Evolutionary conservation across 2,329 filamentous ascomycete genomes (phyloP), one percentile per base, ranked within the genome.

Genomic region (Alternaria hordeiaustralica): DNA sequence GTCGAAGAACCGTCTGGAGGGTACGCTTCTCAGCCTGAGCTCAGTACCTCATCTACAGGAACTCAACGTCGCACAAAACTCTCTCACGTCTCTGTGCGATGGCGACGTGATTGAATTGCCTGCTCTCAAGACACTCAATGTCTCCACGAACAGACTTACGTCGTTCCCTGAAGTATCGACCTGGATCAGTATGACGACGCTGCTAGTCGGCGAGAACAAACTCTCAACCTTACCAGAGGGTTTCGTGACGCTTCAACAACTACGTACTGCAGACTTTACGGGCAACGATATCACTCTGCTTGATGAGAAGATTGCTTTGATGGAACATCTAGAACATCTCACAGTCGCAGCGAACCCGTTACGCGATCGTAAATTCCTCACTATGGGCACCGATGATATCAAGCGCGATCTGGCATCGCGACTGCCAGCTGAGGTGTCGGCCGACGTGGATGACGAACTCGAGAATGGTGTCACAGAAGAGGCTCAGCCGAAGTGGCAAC

Each of bases 281-380:
- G 89, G 90, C 69, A 99, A 99, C 74, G 89, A 96, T 67, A 88
- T 99, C 51, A 88, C 88, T 3, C 84, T 87, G 12, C 79, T 99
- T 8, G 92, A 96, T 28, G 86, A 92, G 0, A 89, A 89, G 67
- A 88, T 98, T 61, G 91, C 90, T 6, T 83, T 88, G 25, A 97
- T 98, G 93, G 88, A 93, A 6, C 89, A 82, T 47, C 82, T 99
- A 10, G 86, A 89, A 20, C 90, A 90, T 75, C 86, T 98, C 45
- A 89, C 90, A 5, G 84, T 99, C 30, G 90, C 89, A 46, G 94
- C 93, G n/a, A 99, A 99, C 73, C 96, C 96, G 0, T 83, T 99
- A 13, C 87, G 92, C 13, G 94, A 97, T 76, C 94, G 92, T 76
- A 97, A 94, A 76, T 93, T 96, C 70, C 84, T 94, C 13, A 91